Conservation (phyloP, 1,284 basidiomycete genomes). For the Mycosarcoma mackinlayi region DNA sequence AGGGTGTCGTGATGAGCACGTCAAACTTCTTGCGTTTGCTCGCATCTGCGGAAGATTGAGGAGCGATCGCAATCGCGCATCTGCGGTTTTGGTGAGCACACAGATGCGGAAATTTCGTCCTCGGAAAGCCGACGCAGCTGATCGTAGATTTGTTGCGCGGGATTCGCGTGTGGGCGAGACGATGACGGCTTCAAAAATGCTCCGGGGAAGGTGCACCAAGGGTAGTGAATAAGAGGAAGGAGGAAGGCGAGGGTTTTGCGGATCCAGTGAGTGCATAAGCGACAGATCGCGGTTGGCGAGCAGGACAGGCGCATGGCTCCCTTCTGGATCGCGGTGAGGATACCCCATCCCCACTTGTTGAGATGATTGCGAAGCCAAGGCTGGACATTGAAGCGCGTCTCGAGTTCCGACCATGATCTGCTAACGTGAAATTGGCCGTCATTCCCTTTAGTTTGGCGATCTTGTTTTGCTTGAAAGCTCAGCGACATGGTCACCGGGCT, state of each 20-base stretch:
- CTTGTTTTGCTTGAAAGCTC: slow-evolving; percentile 54
- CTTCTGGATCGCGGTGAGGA: slow-evolving; percentile 68
- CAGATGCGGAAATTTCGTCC: slow-evolving; percentile 55
- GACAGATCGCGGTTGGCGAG: slow-evolving; percentile 62
- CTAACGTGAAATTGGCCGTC: slow-evolving; percentile 68
- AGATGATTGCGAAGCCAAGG: slow-evolving; percentile 55
- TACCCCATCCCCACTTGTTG: slow-evolving; percentile 48
- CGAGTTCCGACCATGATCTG: slow-evolving; percentile 65
- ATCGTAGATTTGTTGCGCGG: slow-evolving; percentile 65
- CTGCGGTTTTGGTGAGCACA: slow-evolving; percentile 55
- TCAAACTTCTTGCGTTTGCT: slow-evolving; percentile 55
- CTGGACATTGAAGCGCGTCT: slow-evolving; percentile 44
- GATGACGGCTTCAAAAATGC: slow-evolving; percentile 60
- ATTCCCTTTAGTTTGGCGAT: slow-evolving; percentile 69
- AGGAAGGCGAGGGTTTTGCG: slow-evolving; percentile 65
- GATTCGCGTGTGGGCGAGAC: slow-evolving; percentile 65
- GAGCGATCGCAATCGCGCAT: slow-evolving; percentile 25
- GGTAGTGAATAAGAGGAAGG: slow-evolving; percentile 59
- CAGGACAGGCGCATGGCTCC: slow-evolving; percentile 68
- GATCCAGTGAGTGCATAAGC: slow-evolving; percentile 65
- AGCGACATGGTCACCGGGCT: slow-evolving; percentile 54
- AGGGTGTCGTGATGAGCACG: slow-evolving; percentile 65
- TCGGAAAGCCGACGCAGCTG: slow-evolving; percentile 50
- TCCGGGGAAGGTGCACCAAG: slow-evolving; percentile 44
- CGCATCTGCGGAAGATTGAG: slow-evolving; percentile 23